Base-by-base conservation (phyloP, 805 yeast genomes). In the Ogataea nitratoaversa region DNA sequence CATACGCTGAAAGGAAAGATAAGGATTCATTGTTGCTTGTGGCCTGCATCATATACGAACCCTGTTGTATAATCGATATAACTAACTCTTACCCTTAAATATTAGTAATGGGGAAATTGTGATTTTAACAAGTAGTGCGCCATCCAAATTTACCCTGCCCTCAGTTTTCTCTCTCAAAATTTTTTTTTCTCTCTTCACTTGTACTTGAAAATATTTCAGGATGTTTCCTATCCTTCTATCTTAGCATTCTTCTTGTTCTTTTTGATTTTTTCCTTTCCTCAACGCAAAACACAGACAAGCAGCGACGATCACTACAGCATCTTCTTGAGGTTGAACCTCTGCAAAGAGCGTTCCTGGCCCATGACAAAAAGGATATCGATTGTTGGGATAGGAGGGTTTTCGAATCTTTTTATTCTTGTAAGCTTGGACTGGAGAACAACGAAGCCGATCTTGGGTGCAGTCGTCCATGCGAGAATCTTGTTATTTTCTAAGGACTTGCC, bases 401-500 rank as follows among this genome's bases (percentile, higher is more conserved):
- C 28, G 28, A 18, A 27, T 37, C 36, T 32, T 29, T 5, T 11
- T 49, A 40, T 47, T 36, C 19, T 38, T 25, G 37, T 22, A 40
- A 43, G 47, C 43, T 61, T 66, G 73, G 64, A 64, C 77, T 72
- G 79, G 78, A 75, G 79, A 75, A 49, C 46, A 71, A 67, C 47
- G 53, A 50, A 70, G 57, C 66, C 67, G 72, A 67, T 76, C 81
- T 76, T 74, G 81, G 81, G 81, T 76, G 81, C 81, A 72, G 76
- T 72, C 68, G 66, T 65, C 69, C 78, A 72, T 73, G 57, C 50
- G 74, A 63, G 55, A 43, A 41, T 47, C 60, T 59, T 52, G 39
- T 48, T 45, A 53, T 52, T 60, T 64, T 60, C 71, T 69, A 71
- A 72, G 77, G 77, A 75, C 53, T 63, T 65, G 65, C 81, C 79